Percentiles rank a stretch among this genome's conserved stretches.
Evolutionary conservation across 2,329 filamentous ascomycete species (phyloP).

Genomic region (Exophiala phaeomuriformis): DNA sequence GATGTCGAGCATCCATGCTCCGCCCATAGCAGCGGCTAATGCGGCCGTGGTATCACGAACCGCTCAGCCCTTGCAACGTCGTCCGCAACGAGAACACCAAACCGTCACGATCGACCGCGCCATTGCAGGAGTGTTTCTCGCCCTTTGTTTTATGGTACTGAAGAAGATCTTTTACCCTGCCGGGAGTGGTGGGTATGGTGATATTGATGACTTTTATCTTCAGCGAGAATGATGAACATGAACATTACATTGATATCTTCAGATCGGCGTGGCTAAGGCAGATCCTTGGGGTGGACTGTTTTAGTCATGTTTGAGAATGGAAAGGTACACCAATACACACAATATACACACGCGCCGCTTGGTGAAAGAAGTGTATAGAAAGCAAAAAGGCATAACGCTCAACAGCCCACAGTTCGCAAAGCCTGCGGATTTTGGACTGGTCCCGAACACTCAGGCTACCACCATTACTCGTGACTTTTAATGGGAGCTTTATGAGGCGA

Average conservation of each 20-base stretch:
- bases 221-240: slow-evolving; percentile 11
- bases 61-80: slow-evolving; percentile 3
- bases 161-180: slow-evolving; percentile 38
- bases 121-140: slow-evolving; percentile 64
- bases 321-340: too few relatives aligned
- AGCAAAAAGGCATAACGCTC: too few relatives aligned
- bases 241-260: background rate
- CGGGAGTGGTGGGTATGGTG: slow-evolving; percentile 1
- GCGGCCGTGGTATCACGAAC: slow-evolving; percentile 7
- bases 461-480: too few relatives aligned
- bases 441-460: too few relatives aligned
- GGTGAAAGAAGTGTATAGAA: too few relatives aligned
- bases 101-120: slow-evolving; percentile 68
- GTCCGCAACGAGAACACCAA: slow-evolving; percentile 3
- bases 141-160: slow-evolving; percentile 62
- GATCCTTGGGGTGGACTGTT: too few relatives aligned
- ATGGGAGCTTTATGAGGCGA: too few relatives aligned
- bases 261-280: too few relatives aligned
- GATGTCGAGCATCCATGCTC: slow-evolving; percentile 13
- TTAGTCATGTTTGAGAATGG: too few relatives aligned
- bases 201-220: slow-evolving; percentile 22
- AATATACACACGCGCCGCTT: too few relatives aligned
- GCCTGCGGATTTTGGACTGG: too few relatives aligned
- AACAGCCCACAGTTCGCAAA: too few relatives aligned
- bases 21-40: slow-evolving; percentile 15